These are phyloP conservation scores for Quercus parvula DNA, from an alignment of 306 rosid species.

Conservation along the genomic window DNA sequence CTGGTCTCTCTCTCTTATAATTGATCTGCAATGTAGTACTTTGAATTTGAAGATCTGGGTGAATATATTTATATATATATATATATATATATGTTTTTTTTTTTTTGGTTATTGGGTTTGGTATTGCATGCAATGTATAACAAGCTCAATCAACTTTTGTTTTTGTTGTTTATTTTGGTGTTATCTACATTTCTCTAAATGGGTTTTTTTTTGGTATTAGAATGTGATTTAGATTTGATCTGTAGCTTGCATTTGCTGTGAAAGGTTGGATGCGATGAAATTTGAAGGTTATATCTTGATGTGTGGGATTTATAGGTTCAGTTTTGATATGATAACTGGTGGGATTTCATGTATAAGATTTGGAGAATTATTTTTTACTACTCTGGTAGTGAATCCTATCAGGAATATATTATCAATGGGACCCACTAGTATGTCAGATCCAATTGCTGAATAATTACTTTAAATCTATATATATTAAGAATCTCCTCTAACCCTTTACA, in stretches of 20 bases:
- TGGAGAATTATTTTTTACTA: too few relatives aligned
- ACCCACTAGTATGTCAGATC: too few relatives aligned
- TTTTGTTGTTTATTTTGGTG: too few relatives aligned
- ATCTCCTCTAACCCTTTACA: too few relatives aligned
- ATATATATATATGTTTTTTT: too few relatives aligned
- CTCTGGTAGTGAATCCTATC: too few relatives aligned
- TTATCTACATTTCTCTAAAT: background rate
- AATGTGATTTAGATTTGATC: background rate
- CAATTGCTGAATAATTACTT: too few relatives aligned
- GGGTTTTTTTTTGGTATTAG: background rate
- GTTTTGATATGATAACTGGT: background rate
- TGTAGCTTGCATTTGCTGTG: background rate
- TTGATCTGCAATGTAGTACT: background rate
- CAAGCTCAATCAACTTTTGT: background rate
- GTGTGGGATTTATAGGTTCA: background rate
- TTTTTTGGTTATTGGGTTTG: background rate
- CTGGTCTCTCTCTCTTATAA: conserved; percentile 29
- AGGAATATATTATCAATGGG: background rate
- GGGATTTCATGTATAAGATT: too few relatives aligned
- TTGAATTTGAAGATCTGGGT: background rate
- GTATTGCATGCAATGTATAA: background rate
- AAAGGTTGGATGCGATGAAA: background rate
- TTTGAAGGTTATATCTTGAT: background rate
- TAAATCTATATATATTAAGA: too few relatives aligned
- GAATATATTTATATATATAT: too few relatives aligned